Conservation (phyloP, 371 early-diverging fungal genomes). For the Massospora cicadina region DNA sequence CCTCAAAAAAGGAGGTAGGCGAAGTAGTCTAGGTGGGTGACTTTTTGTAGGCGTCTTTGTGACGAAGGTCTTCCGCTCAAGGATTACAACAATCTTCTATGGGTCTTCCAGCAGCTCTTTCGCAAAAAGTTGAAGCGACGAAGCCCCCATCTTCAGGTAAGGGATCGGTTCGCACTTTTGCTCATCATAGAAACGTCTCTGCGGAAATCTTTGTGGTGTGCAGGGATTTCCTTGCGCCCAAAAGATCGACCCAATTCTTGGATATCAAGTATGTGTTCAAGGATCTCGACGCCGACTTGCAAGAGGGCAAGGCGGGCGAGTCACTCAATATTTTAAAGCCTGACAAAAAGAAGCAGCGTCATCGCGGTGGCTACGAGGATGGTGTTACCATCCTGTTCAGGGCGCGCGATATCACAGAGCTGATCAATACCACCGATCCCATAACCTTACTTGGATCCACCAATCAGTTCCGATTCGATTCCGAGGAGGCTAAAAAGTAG, state of each 20-base stretch:
- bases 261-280: constrained; percentile 92
- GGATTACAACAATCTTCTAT: constrained; percentile 96
- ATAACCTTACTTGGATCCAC: constrained; percentile 50
- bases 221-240: constrained; percentile 83
- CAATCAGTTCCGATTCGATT: constrained; percentile 52
- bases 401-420: constrained; percentile 47
- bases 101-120: constrained; percentile 97
- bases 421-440: constrained; percentile 58
- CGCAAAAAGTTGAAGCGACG: constrained; percentile 94
- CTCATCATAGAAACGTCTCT: constrained; percentile 61
- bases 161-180: too few species aligned
- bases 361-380: constrained; percentile 93
- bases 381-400: constrained; percentile 75
- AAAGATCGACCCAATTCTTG: constrained; percentile 82
- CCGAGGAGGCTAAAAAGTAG: constrained; percentile 34
- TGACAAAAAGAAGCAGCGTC: constrained; percentile 39
- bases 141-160: constrained; percentile 94
- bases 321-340: constrained; percentile 56
- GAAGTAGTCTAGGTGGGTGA: neutral
- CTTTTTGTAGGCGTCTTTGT: constrained; percentile 57
- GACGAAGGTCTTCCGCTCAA: constrained; percentile 98
- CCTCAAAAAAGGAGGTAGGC: constrained; percentile 69
- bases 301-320: constrained; percentile 18
- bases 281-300: constrained; percentile 47
- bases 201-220: constrained; percentile 99